Evolutionary conservation across 2,329 filamentous ascomycete species (phyloP), one percentile per base, ranked within the genome.

Genomic region (Colletotrichum viniferum): DNA sequence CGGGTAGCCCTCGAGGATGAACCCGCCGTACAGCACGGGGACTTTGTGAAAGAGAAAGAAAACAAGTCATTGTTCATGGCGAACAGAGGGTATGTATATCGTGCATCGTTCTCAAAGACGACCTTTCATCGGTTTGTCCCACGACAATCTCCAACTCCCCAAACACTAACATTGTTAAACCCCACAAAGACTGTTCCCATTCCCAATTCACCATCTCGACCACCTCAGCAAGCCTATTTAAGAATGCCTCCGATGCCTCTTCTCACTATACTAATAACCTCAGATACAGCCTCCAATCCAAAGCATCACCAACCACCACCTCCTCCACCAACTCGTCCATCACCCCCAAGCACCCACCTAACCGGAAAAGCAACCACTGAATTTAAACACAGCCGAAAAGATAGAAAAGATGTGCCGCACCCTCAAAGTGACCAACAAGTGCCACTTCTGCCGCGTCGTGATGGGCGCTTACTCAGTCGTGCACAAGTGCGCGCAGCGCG

Each of bases 1-100:
- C 5, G 5, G 1, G 38, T 48, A 5, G 18, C 43, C 9, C 9
- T 48, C 18, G 1, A 4, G 10, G 43, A 48, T 7, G 9, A 21
- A 1, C 9, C 43, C 10, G 18, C 9, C 16, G n/a, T 48, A 2
- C 38, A 48, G 18, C 38, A 48, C 38, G 0, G 38, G 18, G 18
- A 48, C 10, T 13, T 48, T 48, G 3, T 13, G 0, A 0, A 21
- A 4, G 43, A 2, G 0, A 13, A 21, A 9, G 3, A 48, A 1
- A 48, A 48, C 10, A 48, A 48, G n/a, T 7, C 43, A 7, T 21
- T 48, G 10, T 48, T 4, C 5, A 10, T 21, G 5, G 4, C n/a
- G 18, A 48, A 48, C n/a, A 38, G 28, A 28, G 28, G 28, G 6
- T 28, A 28, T 26, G 26, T 26, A 26, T 26, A 26, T 26, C 26